Conservation (phyloP, 2,329 filamentous ascomycete species). For the Cladophialophora immunda region DNA sequence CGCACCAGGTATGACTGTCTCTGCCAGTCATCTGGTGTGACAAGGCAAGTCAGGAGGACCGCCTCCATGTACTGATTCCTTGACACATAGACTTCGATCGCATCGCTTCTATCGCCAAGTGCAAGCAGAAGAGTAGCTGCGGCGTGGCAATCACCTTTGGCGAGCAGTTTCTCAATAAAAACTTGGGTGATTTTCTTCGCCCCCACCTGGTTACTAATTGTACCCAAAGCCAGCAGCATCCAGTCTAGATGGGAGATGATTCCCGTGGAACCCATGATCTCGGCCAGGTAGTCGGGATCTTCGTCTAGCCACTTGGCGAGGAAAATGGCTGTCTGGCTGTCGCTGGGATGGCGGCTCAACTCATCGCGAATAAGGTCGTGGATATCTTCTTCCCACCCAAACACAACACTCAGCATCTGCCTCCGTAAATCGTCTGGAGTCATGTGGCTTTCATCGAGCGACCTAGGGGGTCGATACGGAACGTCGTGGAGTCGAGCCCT, state of each 20-base stretch:
- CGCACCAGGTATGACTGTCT: conserved; percentile 85
- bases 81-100: conserved; percentile 94
- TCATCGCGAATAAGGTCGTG: conserved; percentile 85
- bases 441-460: conserved; percentile 65
- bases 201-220: conserved; percentile 78
- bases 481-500: conserved; percentile 82
- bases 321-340: conserved; percentile 80
- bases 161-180: conserved; percentile 88
- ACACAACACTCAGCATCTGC: conserved; percentile 93
- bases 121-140: conserved; percentile 92
- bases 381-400: conserved; percentile 91
- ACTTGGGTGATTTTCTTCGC: conserved; percentile 90
- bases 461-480: conserved; percentile 75
- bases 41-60: conserved; percentile 82
- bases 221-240: conserved; percentile 93
- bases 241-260: conserved; percentile 94
- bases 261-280: conserved; percentile 73
- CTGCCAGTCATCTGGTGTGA: conserved; percentile 87
- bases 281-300: conserved; percentile 80
- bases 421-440: conserved; percentile 80
- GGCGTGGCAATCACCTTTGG: conserved; percentile 88
- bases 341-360: conserved; percentile 72
- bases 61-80: conserved; percentile 93
- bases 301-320: conserved; percentile 94
- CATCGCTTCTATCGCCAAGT: conserved; percentile 90